Percentiles rank a stretch among this genome's conserved stretches.
phyloP scores from a whole-genome alignment of 1,139 yeast genomes.

The Nakaseomyces kungkrabaensis region DNA sequence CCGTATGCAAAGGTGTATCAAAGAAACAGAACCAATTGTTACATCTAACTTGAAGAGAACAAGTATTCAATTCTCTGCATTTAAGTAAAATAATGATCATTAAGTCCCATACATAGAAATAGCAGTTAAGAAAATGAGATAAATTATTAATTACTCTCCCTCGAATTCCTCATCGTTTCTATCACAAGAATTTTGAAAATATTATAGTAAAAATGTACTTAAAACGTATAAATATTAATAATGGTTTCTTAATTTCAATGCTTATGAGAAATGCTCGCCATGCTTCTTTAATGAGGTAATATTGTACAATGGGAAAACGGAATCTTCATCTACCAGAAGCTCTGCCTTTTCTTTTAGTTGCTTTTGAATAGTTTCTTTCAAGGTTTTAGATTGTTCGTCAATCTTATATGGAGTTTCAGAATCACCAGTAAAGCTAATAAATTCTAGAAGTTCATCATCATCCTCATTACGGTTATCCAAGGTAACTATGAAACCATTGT shows the following conservation, averaged over 20 bases:
- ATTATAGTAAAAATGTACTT: background rate
- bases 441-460: conserved; percentile 25
- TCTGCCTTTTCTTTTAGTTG: conserved; percentile 9
- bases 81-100: conserved; percentile 11
- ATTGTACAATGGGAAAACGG: conserved; percentile 55
- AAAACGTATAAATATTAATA: no score
- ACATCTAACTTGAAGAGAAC: conserved; percentile 25
- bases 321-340: conserved; percentile 23
- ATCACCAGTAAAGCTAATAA: conserved; percentile 30
- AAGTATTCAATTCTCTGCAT: conserved; percentile 28
- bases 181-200: background rate
- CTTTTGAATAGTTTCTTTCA: conserved; percentile 15
- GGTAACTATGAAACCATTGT: conserved; percentile 36
- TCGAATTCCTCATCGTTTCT: no score
- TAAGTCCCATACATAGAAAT: background rate
- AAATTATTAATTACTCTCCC: no score
- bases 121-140: background rate
- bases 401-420: conserved; percentile 22
- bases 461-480: conserved; percentile 34
- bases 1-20: conserved; percentile 23
- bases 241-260: background rate
- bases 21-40: conserved; percentile 27
- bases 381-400: conserved; percentile 22
- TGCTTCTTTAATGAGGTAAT: conserved; percentile 65
- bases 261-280: conserved; percentile 51